These are phyloP conservation scores for Hordeum vulgare DNA, from an alignment of 176 grass and related monocot genomes.

Conservation along the genomic window DNA sequence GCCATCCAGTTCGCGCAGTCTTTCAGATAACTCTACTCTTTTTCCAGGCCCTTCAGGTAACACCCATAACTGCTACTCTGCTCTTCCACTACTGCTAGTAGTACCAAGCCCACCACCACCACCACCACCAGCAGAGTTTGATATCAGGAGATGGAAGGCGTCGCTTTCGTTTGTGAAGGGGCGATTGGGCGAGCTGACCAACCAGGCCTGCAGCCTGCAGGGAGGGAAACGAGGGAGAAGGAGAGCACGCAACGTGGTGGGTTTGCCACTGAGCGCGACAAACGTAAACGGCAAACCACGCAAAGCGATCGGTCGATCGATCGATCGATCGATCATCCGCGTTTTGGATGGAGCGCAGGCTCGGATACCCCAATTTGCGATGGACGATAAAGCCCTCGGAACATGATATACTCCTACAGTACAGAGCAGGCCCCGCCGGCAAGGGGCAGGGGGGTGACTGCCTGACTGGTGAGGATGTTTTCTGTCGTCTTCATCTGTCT, in stretches of 20 bases:
- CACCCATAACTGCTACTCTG: neutral
- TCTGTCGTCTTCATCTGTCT: neutral
- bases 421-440: neutral
- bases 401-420: too few relatives aligned
- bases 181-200: neutral
- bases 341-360: neutral
- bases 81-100: neutral
- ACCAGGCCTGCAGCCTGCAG: neutral
- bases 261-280: constrained; percentile 20
- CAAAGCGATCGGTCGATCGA: neutral
- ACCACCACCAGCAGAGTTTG: neutral
- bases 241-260: constrained; percentile 29
- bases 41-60: neutral
- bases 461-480: neutral
- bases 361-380: neutral
- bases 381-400: neutral
- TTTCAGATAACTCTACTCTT: neutral
- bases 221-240: neutral
- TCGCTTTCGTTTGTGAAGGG: neutral
- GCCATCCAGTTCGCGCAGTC: neutral
- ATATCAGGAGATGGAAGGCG: neutral
- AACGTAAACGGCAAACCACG: constrained; percentile 37
- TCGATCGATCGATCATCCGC: neutral
- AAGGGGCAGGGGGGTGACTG: neutral
- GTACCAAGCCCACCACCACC: too few relatives aligned